Base-by-base conservation (phyloP, 2,329 filamentous ascomycete genomes). In the Alternaria infectoria region DNA sequence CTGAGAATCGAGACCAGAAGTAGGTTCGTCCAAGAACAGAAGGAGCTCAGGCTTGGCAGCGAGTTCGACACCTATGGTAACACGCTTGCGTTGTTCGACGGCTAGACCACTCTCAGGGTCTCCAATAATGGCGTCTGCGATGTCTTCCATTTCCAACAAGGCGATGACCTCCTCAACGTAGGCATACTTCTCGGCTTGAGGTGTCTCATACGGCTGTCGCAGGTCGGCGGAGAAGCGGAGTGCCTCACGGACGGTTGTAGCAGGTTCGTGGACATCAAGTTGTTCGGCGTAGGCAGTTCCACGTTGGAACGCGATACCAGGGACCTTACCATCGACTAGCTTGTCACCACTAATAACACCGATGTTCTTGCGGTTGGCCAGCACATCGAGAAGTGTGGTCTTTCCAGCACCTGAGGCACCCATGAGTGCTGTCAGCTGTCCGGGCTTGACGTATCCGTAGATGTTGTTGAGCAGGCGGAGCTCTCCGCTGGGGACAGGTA, bases 321-420 rank as follows among this genome's bases (percentile, higher is more conserved):
- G 86, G 8, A 81, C 77, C 45, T 83, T 82, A 9, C 88, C 88
- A 69, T 90, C 88, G 9, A 91, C 85, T 19, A 91, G 82, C 57
- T 89, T 86, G 64, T 90, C 86, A 45, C 89, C 89, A 32, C 79
- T 80, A 54, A 91, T 87, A 6, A 89, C 86, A 67, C 89, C 89
- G 64, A 90, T 88, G 67, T 87, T 90, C 77, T 89, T 89, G 59
- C 89, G 81, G 6, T 85, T 81, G 2, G 89, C 88, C 11, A 96
- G 82, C 1, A 95, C 91, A 72, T 97, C 92, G 3, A 97, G 83
- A 0, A 96, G 83, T 0, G 93, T 96, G 0, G 93, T 96, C 81
- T 97, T 97, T 52, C 93, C 93, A 5, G 93, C 93, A n/a, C 87
- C 87, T 4, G 84, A 86, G 4, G 77, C 78, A 19, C 78, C 77